Base-by-base conservation (phyloP, 2,329 filamentous ascomycete species). In the Sporothrix humicola region DNA sequence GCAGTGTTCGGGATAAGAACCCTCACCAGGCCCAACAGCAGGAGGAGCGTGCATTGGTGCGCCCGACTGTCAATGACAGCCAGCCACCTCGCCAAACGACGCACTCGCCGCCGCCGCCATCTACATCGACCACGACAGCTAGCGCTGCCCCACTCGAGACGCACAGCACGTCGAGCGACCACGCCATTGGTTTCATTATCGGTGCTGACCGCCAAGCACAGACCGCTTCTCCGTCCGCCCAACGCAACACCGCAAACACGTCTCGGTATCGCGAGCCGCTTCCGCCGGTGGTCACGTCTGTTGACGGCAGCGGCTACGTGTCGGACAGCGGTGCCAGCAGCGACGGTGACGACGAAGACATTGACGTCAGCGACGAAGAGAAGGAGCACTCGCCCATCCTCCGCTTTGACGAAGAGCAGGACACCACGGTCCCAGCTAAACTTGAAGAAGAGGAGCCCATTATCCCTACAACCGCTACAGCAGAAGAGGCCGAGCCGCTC, bases 211-310 rank as follows among this genome's bases (percentile, higher is more conserved):
- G 26, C n/a, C 83, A 87, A 63, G 83, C 83, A 65, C 83, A 83
- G 66, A 83, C 83, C 63, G 83, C 83, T 4, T 81, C 59, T 17
- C 46, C 84, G 3, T 87, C 26, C 1, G 7, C 1, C 2, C n/a
- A 61, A 3, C 70, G 85, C 75, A 86, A 87, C 73, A 83, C 83
- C 65, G 86, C 88, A 37, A 89, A 90, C 74, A 88, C 85, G 13
- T 87, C 87, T 8, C 85, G 85, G 76, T 86, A 85, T 75, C 84
- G 88, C 71, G 88, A 92, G 75, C 92, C 93, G 17, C 80, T 94
- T 48, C 90, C 92, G 4, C 91, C 91, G 0, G 87, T 93, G 17
- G 90, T 93, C 13, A 92, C 91, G 0, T 90, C 90, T 1, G 87
- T 91, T 20, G 91, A 94, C 78, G 89, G 88, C 10, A 87, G 82